Conservation (phyloP, 2,329 filamentous ascomycete species). For the Fusarium oxysporum region DNA sequence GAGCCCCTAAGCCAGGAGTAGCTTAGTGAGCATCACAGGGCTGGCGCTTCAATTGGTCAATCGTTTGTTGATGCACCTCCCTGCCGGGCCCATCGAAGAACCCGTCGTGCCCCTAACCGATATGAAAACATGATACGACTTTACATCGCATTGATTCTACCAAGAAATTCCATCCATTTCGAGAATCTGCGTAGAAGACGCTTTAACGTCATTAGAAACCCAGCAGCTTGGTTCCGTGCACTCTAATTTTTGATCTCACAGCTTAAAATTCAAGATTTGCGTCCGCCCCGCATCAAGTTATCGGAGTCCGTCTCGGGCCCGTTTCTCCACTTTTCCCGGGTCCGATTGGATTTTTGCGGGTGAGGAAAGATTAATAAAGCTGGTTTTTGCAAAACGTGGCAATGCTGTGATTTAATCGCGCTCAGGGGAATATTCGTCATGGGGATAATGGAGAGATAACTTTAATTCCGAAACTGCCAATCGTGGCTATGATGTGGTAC, state of each 20-base stretch:
- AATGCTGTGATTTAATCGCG: not conserved
- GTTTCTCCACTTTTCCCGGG: constrained; percentile 7
- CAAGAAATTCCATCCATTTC: not conserved
- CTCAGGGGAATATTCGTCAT: not conserved
- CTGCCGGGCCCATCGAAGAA: not conserved
- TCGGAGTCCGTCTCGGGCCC: constrained; percentile 20
- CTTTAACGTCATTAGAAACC: too few relatives aligned
- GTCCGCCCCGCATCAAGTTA: not conserved
- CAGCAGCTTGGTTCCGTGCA: not conserved
- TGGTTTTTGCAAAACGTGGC: not conserved
- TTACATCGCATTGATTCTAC: not conserved
- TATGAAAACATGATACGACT: not conserved
- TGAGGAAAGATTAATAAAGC: not conserved
- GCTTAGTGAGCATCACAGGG: not conserved
- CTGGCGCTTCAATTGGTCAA: not conserved
- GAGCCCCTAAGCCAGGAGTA: not conserved
- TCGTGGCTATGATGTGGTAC: not conserved
- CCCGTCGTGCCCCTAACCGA: not conserved
- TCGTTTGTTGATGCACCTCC: not conserved
- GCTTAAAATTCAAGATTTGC: not conserved
- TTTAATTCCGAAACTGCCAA: not conserved
- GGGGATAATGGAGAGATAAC: not conserved
- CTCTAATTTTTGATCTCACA: not conserved
- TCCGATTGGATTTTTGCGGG: not conserved
- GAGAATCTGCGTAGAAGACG: not conserved